Evolutionary conservation across 257 asterid genomes (phyloP), one percentile per base, ranked within the genome.

Genomic region (Capsicum baccatum): DNA sequence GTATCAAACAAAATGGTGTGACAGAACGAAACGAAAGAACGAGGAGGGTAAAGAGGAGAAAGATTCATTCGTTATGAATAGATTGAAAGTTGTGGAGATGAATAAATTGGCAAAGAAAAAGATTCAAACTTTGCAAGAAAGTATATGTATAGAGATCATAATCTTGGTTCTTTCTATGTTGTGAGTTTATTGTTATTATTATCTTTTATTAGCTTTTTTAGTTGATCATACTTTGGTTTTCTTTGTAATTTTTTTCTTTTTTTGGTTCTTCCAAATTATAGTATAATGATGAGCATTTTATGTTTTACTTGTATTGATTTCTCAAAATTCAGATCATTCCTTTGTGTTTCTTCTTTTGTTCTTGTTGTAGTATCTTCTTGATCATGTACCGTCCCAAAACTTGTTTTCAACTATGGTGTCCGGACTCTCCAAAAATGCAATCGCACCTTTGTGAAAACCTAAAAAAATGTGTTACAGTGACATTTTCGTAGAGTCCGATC

Each of bases 101-200:
- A 90, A 90, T 85, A 85, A 90, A 89, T 87, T 87, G 86, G 90
- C 85, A 83, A 87, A 83, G 85, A 64, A 83, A 79, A 83, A 79
- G 82, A 74, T 21, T 3, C 60, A 17, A 64, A 85, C 62, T 69
- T 85, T 90, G 86, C 92, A 85, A 88, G 87, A 85, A 88, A 87
- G 84, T 87, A 90, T 89, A 88, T 90, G 92, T 88, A 89, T 89
- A 89, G 91, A 89, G 83, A 88, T 86, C 87, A 85, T 84, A 84
- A 85, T 85, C 90, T 84, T 87, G 82, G 90, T 82, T 85, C 87
- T 88, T 88, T 87, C 87, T 88, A 73, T 88, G 79, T 85, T 86
- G 83, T 85, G 88, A 83, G 79, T 26, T 26, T 26, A 26, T 26
- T 26, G 33, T 84, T 87, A 84, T 89, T 87, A 79, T 86, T 84